Conservation (phyloP, 169 alveolate species). For the Plasmodium vinckei region DNA sequence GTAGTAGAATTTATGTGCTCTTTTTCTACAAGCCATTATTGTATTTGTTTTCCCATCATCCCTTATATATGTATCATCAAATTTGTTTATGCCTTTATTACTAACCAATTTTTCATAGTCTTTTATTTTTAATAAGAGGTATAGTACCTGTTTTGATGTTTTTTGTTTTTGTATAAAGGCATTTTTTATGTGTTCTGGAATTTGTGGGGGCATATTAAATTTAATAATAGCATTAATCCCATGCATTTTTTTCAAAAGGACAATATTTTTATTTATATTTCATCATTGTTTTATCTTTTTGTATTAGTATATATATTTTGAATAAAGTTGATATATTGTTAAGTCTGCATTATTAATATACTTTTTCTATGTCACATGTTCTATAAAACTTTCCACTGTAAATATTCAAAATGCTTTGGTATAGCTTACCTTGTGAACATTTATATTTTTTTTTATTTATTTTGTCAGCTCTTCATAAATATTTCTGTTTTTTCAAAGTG, state of each 20-base stretch:
- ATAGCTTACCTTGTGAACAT: background rate
- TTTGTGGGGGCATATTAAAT: slow-evolving; percentile 6
- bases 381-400: background rate
- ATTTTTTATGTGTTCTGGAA: slow-evolving; percentile 1
- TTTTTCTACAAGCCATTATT: background rate
- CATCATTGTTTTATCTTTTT: background rate
- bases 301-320: background rate
- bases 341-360: background rate
- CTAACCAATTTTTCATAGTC: background rate
- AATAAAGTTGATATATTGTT: background rate
- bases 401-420: background rate
- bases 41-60: background rate
- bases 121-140: slow-evolving; percentile 9
- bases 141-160: background rate
- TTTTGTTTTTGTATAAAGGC: slow-evolving; percentile 5
- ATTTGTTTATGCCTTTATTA: background rate
- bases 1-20: background rate
- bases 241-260: slow-evolving; percentile 30
- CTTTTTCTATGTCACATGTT: background rate
- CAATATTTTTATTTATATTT: slow-evolving; percentile 13
- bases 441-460: background rate
- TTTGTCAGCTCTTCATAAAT: background rate
- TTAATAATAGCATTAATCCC: slow-evolving; percentile 3
- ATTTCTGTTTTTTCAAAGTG: background rate
- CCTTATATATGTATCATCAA: background rate